Conservation (phyloP, 2,329 filamentous ascomycete genomes). For the Aspergillus ochraceoroseus region DNA sequence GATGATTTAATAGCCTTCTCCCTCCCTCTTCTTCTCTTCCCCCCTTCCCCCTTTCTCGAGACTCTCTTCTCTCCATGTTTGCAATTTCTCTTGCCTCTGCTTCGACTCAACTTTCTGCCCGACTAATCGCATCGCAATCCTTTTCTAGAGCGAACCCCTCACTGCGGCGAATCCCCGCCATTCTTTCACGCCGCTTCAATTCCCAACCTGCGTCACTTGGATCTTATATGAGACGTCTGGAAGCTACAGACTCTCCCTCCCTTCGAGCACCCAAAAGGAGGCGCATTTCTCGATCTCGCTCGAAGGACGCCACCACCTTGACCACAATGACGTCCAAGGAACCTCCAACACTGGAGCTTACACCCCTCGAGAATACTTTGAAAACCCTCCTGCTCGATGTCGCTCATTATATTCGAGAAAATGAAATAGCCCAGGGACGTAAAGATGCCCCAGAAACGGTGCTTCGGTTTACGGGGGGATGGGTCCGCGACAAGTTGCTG, state of each 20-base stretch:
- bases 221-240: constrained; percentile 28
- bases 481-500: constrained; percentile 49
- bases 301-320: constrained; percentile 27
- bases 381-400: constrained; percentile 75
- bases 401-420: constrained; percentile 58
- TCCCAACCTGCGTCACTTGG: not conserved
- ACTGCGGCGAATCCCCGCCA: constrained; percentile 9
- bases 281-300: constrained; percentile 26
- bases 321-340: constrained; percentile 11
- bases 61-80: constrained; percentile 5
- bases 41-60: not conserved
- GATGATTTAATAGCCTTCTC: not conserved
- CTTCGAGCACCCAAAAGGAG: constrained; percentile 32
- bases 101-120: constrained; percentile 1
- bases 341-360: constrained; percentile 55
- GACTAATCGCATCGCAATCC: constrained; percentile 2
- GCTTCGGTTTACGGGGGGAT: constrained; percentile 48
- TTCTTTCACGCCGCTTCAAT: constrained; percentile 4
- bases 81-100: not conserved
- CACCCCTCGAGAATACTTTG: constrained; percentile 64
- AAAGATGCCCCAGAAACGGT: constrained; percentile 30
- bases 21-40: not conserved
- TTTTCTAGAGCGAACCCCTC: constrained; percentile 11
- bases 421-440: constrained; percentile 40
- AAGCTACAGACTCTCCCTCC: constrained; percentile 16